Base-by-base conservation (phyloP, 768 basidiomycete species). In the Suillus alpinus region DNA sequence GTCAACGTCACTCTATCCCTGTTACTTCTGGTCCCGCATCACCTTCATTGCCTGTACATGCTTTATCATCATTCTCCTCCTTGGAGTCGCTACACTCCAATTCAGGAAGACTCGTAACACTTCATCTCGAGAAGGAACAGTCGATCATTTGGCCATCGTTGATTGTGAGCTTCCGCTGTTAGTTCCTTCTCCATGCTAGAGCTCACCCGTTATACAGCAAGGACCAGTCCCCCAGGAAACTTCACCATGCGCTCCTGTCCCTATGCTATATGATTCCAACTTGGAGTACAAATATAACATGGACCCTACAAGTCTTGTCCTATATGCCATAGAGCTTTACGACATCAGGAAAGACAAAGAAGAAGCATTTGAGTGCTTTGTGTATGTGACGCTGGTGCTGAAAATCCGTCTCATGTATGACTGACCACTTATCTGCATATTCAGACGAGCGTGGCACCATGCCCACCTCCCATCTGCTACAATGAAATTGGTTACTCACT, bases 141-240 rank as follows among this genome's bases (percentile, higher is more conserved):
- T 86, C 89, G 6, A 81, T 86, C 44, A 92, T 93, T 46, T 93
- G 91, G 91, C 91, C 91, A 0, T 88, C 89, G 6, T 77, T 93
- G 39, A 83, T 93, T 55, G 81, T 89, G 53, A 37, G 53, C 53
- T 29, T n/a, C 37, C 1, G 14, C 18, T 18, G 9, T 39, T 23
- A 6, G 23, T 6, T 23, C 18, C 37, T 29, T 34, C 10, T 39
- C 3, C 16, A 39, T 16, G 26, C 53, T 39, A 12, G 37, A 39
- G 10, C 53, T 55, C 6, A 55, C 53, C 16, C 3, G 26, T 39
- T 12, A 18, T 16, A 55, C 23, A 55, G 53, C 53, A 39, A 81
- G 91, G 36, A 2, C 87, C 91, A 9, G 88, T 84, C 9, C 87
- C 89, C 1, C 83, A 84, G 52, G 74, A 81, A 12, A 69, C 90